These are phyloP conservation scores for Phycomyces nitens DNA, from an alignment of 192 early-diverging fungal genomes.

Conservation along the genomic window DNA sequence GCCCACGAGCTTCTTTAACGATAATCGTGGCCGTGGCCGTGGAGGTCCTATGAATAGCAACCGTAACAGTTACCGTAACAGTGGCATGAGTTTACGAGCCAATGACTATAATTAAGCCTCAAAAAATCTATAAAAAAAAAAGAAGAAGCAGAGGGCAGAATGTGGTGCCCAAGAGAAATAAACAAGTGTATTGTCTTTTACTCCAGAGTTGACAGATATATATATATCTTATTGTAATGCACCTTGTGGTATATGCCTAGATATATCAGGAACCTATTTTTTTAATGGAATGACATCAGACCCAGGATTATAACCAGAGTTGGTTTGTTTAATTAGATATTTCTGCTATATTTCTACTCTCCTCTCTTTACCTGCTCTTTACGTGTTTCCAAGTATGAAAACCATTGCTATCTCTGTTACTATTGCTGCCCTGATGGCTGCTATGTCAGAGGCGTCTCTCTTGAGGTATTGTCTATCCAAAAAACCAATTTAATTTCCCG, in stretches of 20 bases:
- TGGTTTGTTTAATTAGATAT: not conserved
- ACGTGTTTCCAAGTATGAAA: constrained; percentile 23
- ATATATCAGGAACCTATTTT: too few species aligned
- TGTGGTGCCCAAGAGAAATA: too few species aligned
- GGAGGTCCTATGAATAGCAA: constrained; percentile 5
- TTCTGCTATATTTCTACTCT: not conserved
- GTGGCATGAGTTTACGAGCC: constrained; percentile 1
- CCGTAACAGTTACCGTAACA: constrained; percentile 8
- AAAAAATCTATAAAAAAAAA: not conserved
- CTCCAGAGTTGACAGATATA: too few species aligned
- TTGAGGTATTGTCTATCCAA: constrained; percentile 2
- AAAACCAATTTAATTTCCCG: not conserved
- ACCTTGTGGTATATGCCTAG: too few species aligned
- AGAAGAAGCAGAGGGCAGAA: not conserved
- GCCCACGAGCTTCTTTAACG: constrained; percentile 15
- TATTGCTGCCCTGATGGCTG: constrained; percentile 16
- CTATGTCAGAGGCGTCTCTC: constrained; percentile 17
- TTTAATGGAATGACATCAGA: too few species aligned
- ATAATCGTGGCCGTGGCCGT: constrained; percentile 16
- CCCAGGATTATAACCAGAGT: too few species aligned
- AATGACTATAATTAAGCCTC: constrained; percentile 4
- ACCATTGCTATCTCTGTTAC: constrained; percentile 20
- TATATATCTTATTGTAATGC: too few species aligned
- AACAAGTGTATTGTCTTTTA: not conserved
- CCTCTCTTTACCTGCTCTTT: not conserved